Percentiles rank a stretch among this genome's conserved stretches.
phyloP scores from a whole-genome alignment of 176 grass and related monocot species.

The Otatea glauca region DNA sequence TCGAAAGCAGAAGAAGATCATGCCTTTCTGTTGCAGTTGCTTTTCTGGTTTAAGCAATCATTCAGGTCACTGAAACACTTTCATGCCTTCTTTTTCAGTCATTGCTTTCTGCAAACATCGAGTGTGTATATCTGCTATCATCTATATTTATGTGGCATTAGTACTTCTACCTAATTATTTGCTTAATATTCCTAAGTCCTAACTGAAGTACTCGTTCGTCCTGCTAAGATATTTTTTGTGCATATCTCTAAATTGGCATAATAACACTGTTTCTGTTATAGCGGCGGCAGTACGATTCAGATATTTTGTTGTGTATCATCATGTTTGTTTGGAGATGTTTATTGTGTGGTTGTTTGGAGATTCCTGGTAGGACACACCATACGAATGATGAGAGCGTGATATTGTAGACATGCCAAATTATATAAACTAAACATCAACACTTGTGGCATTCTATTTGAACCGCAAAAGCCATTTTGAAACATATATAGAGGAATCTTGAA shows the following conservation, averaged over 20 bases:
- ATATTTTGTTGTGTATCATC: background rate
- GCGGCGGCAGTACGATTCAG: background rate
- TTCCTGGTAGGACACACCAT: background rate
- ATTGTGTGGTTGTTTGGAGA: background rate
- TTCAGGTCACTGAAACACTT: slow-evolving; percentile 76
- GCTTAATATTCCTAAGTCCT: background rate
- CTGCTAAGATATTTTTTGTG: background rate
- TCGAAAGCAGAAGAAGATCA: slow-evolving; percentile 88
- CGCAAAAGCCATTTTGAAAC: background rate
- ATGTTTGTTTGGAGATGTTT: background rate
- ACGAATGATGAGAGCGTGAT: background rate
- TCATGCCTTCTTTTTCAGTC: slow-evolving; percentile 32
- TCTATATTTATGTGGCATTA: slow-evolving; percentile 25
- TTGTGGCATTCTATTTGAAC: background rate
- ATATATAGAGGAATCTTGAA: slow-evolving; percentile 21
- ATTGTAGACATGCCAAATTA: background rate
- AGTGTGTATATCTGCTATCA: slow-evolving; percentile 7
- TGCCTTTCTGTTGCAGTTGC: slow-evolving; percentile 85
- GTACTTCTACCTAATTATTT: background rate
- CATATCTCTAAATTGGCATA: background rate
- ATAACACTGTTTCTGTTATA: background rate
- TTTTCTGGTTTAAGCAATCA: slow-evolving; percentile 99
- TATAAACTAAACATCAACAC: background rate
- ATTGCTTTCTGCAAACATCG: slow-evolving; percentile 24
- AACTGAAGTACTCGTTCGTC: background rate